These are phyloP conservation scores for Henckelia pumila DNA, from an alignment of 257 asterid genomes.

Conservation along the genomic window DNA sequence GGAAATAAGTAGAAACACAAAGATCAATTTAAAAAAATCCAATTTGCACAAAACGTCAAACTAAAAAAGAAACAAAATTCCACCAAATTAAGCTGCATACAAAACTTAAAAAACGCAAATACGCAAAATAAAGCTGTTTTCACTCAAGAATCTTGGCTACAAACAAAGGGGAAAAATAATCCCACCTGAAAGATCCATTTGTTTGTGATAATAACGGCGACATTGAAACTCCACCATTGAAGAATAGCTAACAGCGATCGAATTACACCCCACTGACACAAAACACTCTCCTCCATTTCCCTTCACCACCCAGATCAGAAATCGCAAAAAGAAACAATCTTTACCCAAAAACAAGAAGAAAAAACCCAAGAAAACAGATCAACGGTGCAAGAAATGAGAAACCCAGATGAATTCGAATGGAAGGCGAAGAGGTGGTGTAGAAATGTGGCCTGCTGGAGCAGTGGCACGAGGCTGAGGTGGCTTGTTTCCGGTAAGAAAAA, in stretches of 20 bases:
- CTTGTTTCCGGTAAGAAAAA: background rate
- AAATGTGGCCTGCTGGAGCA: constrained; percentile 3
- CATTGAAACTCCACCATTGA: constrained; percentile 92
- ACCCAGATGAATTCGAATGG: constrained; percentile 21
- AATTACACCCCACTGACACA: constrained; percentile 65
- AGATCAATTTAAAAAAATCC: background rate
- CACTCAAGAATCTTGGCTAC: background rate
- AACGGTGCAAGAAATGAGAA: constrained; percentile 14
- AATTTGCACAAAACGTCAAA: background rate
- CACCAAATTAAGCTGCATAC: constrained; percentile 14
- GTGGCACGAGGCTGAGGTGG: background rate
- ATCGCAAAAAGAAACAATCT: constrained; percentile 23
- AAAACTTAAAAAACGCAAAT: background rate
- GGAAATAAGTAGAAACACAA: background rate
- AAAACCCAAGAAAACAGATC: constrained; percentile 23
- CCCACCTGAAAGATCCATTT: constrained; percentile 90
- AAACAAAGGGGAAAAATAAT: constrained; percentile 12
- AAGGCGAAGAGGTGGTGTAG: constrained; percentile 21
- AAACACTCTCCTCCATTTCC: constrained; percentile 51
- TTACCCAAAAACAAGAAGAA: background rate
- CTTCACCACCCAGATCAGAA: constrained; percentile 35
- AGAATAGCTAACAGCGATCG: constrained; percentile 68
- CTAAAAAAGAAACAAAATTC: constrained; percentile 9
- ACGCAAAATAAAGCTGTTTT: background rate
- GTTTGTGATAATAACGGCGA: constrained; percentile 78